Percentiles rank a stretch among this genome's conserved stretches.
Evolutionary conservation across 352 stramenopile species (phyloP).

Genomic region (Pythium scleroteichum): DNA sequence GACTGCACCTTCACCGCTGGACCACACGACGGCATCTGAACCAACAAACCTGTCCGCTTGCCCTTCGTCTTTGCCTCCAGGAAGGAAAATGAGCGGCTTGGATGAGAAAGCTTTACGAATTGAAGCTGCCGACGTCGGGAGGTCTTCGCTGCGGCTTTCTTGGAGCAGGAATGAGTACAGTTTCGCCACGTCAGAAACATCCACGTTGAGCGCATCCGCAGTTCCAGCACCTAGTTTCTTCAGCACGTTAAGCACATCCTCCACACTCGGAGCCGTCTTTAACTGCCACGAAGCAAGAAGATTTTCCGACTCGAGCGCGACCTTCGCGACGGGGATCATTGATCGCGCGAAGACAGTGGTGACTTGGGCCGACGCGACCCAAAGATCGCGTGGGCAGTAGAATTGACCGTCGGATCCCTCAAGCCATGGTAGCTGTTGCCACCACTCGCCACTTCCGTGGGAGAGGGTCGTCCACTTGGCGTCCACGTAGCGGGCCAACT

Average conservation of each 20-base stretch:
- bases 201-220: not conserved
- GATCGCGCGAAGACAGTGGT: conserved; percentile 40
- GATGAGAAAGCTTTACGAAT: conserved; percentile 19
- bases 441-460: conserved; percentile 13
- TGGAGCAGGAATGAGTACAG: conserved; percentile 29
- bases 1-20: conserved; percentile 12
- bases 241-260: conserved; percentile 50
- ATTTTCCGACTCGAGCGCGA: conserved; percentile 31
- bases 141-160: conserved; percentile 15
- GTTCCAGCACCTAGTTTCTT: conserved; percentile 12
- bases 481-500: conserved; percentile 48
- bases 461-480: conserved; percentile 32
- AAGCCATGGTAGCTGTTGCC: conserved; percentile 16
- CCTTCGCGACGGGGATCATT: conserved; percentile 40
- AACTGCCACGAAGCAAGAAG: conserved; percentile 37
- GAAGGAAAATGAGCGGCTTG: conserved; percentile 16
- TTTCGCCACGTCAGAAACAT: conserved; percentile 5
- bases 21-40: conserved; percentile 21
- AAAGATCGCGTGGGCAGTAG: conserved; percentile 40
- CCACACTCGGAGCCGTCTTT: conserved; percentile 36
- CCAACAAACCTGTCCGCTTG: not conserved
- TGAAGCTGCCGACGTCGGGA: conserved; percentile 3
- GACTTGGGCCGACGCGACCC: conserved; percentile 34
- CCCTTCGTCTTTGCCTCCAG: not conserved
- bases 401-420: conserved; percentile 18